phyloP scores from a whole-genome alignment of 306 rosid genomes.

The Albizia julibrissin region DNA sequence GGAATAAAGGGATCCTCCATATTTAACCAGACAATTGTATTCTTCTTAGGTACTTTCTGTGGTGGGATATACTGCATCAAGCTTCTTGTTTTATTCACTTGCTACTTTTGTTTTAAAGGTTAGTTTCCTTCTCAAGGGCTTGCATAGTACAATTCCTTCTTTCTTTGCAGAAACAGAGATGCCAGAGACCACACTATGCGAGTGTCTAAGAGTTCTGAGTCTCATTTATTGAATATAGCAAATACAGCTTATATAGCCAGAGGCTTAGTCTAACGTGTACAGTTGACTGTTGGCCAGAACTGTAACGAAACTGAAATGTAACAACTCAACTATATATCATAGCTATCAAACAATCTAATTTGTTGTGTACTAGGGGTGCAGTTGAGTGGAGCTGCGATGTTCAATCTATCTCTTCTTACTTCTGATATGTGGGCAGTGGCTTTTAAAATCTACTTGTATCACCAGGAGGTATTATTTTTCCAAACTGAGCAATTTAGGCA shows the following conservation, averaged over 20 bases:
- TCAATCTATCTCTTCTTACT: conserved; percentile 43
- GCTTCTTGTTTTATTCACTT: conserved; percentile 33
- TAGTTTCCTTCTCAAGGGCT: conserved; percentile 22
- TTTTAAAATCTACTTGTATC: conserved; percentile 30
- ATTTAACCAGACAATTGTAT: not conserved
- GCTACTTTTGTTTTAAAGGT: conserved; percentile 46
- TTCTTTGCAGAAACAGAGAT: not conserved
- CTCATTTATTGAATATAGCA: too few relatives aligned
- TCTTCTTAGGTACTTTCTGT: conserved; percentile 34
- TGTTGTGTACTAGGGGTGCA: conserved; percentile 7
- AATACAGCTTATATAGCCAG: too few relatives aligned
- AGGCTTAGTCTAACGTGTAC: too few relatives aligned
- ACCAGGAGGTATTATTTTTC: conserved; percentile 37
- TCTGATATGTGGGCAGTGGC: conserved; percentile 46
- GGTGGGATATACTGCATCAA: conserved; percentile 29
- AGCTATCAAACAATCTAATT: not conserved
- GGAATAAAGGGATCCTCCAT: not conserved
- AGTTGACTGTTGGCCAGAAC: too few relatives aligned
- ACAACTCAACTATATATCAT: too few relatives aligned
- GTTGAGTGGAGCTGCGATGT: conserved; percentile 44
- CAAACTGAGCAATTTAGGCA: not conserved
- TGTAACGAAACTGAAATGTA: too few relatives aligned
- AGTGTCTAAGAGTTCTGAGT: too few relatives aligned
- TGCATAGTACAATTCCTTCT: not conserved
- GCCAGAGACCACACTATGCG: too few relatives aligned